phyloP scores from a whole-genome alignment of 495 filamentous ascomycete species.

The Podospora tetraspora region DNA sequence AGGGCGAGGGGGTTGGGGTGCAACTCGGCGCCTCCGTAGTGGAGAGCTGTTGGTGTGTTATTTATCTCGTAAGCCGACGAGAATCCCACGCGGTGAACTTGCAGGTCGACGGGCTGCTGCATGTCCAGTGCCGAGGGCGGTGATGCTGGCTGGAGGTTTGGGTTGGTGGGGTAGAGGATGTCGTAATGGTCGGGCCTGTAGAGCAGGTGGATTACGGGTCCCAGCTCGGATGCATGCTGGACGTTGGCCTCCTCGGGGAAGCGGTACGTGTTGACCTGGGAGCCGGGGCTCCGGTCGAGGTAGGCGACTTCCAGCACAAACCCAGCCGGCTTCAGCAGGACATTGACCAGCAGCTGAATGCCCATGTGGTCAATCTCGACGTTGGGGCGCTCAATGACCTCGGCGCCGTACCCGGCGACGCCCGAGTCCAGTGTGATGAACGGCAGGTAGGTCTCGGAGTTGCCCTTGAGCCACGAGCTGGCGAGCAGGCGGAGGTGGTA shows the following conservation, averaged over 20 bases:
- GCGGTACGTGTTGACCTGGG: constrained; percentile 70
- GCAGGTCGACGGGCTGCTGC: constrained; percentile 46
- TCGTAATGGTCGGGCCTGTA: constrained; percentile 84
- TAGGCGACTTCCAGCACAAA: constrained; percentile 85
- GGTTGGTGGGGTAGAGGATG: constrained; percentile 73
- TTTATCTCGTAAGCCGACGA: constrained; percentile 37
- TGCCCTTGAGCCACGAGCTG: constrained; percentile 77
- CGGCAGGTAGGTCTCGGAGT: constrained; percentile 59
- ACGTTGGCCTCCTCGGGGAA: constrained; percentile 55
- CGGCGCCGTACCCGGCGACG: constrained; percentile 65
- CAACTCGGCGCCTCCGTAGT: constrained; percentile 36
- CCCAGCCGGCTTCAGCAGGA: constrained; percentile 72
- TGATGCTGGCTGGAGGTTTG: constrained; percentile 22
- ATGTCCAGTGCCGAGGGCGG: constrained; percentile 26
- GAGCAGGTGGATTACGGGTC: constrained; percentile 47
- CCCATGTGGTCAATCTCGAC: constrained; percentile 88
- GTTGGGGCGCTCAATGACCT: constrained; percentile 64
- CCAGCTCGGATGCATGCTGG: constrained; percentile 41
- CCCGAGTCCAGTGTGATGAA: constrained; percentile 55
- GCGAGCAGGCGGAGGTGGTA: constrained; percentile 68
- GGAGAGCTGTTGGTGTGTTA: constrained; percentile 35
- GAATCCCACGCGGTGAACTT: constrained; percentile 47
- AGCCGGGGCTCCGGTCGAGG: constrained; percentile 79
- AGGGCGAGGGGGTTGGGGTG: constrained; percentile 33
- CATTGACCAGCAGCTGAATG: constrained; percentile 67